Evolutionary conservation across 345 rosid genomes (phyloP).

Genomic region (Microcos paniculata): DNA sequence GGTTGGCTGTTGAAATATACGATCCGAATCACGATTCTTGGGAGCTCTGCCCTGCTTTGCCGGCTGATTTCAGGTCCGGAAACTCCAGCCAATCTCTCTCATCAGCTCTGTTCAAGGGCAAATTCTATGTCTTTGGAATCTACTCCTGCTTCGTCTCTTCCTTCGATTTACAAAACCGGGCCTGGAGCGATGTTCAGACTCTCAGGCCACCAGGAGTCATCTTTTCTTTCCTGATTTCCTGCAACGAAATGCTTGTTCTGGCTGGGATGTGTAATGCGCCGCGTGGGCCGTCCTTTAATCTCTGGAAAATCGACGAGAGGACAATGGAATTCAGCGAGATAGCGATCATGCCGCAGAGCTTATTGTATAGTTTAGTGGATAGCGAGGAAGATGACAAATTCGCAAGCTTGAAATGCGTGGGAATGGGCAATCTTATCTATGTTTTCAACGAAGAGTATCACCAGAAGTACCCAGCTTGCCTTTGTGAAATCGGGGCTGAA

Average conservation of each 20-base stretch:
- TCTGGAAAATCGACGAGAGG: slow-evolving; percentile 59
- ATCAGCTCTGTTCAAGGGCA: slow-evolving; percentile 50
- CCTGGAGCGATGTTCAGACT: slow-evolving; percentile 70
- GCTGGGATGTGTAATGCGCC: slow-evolving; percentile 61
- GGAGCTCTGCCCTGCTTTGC: slow-evolving; percentile 73
- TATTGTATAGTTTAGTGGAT: slow-evolving; percentile 63
- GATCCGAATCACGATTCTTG: slow-evolving; percentile 57
- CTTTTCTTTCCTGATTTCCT: slow-evolving; percentile 63
- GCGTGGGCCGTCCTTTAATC: slow-evolving; percentile 54
- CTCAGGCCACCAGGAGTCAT: slow-evolving; percentile 73
- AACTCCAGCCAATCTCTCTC: slow-evolving; percentile 56
- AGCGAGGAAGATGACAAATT: slow-evolving; percentile 66
- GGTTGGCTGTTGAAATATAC: slow-evolving; percentile 67
- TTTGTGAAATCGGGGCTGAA: slow-evolving; percentile 55
- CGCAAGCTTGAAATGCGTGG: slow-evolving; percentile 85
- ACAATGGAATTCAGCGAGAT: slow-evolving; percentile 73
- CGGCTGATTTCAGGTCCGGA: slow-evolving; percentile 64
- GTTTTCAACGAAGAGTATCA: slow-evolving; percentile 82
- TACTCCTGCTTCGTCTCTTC: slow-evolving; percentile 53
- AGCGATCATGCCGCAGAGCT: slow-evolving; percentile 61
- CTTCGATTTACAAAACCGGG: slow-evolving; percentile 50
- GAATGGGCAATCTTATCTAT: slow-evolving; percentile 64
- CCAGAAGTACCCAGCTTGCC: slow-evolving; percentile 82
- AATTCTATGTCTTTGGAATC: slow-evolving; percentile 68
- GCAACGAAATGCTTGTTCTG: slow-evolving; percentile 56